phyloP scores from a whole-genome alignment of 345 rosid genomes.

The Litchi chinensis region DNA sequence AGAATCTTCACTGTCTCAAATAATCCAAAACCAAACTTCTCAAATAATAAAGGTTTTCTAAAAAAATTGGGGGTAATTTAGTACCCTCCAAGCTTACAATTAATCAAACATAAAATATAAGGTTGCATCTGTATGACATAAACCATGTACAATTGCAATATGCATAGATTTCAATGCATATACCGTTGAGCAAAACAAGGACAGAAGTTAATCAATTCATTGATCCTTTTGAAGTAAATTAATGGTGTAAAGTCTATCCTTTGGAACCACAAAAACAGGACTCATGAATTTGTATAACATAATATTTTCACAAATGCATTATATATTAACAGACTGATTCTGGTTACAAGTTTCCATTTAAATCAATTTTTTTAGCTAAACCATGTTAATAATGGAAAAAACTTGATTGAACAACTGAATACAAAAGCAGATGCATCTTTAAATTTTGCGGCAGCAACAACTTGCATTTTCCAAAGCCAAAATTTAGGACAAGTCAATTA shows the following conservation, averaged over 20 bases:
- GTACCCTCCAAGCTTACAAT: not conserved
- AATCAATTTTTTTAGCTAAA: not conserved
- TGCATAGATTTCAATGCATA: not conserved
- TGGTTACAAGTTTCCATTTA: not conserved
- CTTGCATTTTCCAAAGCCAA: not conserved
- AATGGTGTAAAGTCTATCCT: not conserved
- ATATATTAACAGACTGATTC: not conserved
- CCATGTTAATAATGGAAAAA: slow-evolving; percentile 2
- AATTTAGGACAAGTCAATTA: not conserved
- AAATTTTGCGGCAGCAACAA: slow-evolving; percentile 10
- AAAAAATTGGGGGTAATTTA: not conserved
- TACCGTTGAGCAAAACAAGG: slow-evolving; percentile 1
- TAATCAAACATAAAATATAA: not conserved
- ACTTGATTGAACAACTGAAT: not conserved
- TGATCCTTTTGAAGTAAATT: not conserved
- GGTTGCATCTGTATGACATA: not conserved
- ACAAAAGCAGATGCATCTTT: not conserved
- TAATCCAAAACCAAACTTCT: not conserved
- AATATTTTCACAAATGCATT: not conserved
- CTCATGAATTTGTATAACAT: not conserved
- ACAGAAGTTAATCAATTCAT: slow-evolving; percentile 1
- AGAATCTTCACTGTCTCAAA: not conserved
- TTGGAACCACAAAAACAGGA: not conserved
- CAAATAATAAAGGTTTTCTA: not conserved
- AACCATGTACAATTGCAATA: not conserved